phyloP scores from a whole-genome alignment of 768 basidiomycete species.

The Suillus subalutaceus region DNA sequence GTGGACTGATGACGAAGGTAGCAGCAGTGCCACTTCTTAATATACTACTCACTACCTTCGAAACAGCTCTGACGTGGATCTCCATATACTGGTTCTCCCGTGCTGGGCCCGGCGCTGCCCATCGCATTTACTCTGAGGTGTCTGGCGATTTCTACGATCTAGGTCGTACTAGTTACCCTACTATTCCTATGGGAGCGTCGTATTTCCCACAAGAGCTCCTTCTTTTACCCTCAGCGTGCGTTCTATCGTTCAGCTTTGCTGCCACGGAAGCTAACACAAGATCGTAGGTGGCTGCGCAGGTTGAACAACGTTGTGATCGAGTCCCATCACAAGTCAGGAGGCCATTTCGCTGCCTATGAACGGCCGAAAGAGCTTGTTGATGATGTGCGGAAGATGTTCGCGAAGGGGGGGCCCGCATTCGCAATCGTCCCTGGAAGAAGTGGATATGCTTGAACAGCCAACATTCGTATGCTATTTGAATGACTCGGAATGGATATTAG shows the following conservation, averaged over 20 bases:
- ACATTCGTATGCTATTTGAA: not conserved
- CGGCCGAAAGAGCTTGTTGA: conserved; percentile 46
- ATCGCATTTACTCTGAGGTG: conserved; percentile 23
- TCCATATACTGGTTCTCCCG: conserved; percentile 40
- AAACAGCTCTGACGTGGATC: conserved; percentile 35
- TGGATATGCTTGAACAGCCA: conserved; percentile 38
- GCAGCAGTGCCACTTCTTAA: not conserved
- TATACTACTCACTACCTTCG: conserved; percentile 8
- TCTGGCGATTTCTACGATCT: not conserved
- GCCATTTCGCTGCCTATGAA: conserved; percentile 60
- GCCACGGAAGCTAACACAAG: not conserved
- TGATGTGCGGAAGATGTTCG: conserved; percentile 59
- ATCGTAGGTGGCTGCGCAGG: conserved; percentile 41
- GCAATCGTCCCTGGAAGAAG: conserved; percentile 46
- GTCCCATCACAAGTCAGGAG: conserved; percentile 48
- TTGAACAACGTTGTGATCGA: conserved; percentile 47
- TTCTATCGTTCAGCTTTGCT: not conserved
- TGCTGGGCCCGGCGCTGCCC: conserved; percentile 25
- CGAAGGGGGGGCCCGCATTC: conserved; percentile 48
- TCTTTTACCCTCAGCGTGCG: conserved; percentile 51
- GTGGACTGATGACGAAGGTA: conserved; percentile 58
- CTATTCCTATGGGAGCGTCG: conserved; percentile 65
- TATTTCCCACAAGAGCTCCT: conserved; percentile 65
- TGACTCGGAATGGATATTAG: not conserved
- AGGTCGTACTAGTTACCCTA: not conserved